A percentile compares a stretch with the other conserved stretches of the same genome.
These are phyloP conservation scores for Gaertneriomyces sp. DNA, from an alignment of 192 early-diverging fungal genomes.

Conservation along the genomic window DNA sequence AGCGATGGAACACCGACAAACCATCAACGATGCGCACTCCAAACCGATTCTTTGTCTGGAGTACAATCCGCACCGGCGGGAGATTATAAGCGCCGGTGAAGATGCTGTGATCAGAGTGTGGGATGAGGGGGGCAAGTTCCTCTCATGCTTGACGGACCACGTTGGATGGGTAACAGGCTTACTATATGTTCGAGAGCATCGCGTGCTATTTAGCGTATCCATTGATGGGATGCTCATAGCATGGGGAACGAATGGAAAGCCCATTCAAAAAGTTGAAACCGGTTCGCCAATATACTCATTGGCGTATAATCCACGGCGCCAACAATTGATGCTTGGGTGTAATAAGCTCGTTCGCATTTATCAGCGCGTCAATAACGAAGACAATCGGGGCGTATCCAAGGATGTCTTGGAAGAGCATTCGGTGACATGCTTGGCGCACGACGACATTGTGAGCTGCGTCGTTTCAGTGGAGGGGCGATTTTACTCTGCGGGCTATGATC, in stretches of 20 bases:
- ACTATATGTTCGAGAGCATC: constrained; percentile 54
- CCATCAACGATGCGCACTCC: constrained; percentile 48
- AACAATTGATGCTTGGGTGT: constrained; percentile 54
- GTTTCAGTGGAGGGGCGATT: constrained; percentile 55
- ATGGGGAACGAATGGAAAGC: constrained; percentile 51
- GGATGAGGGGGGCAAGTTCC: constrained; percentile 56
- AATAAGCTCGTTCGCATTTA: constrained; percentile 56
- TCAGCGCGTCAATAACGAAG: constrained; percentile 44
- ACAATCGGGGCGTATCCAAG: constrained; percentile 28
- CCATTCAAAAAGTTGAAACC: constrained; percentile 56
- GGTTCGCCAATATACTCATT: constrained; percentile 54
- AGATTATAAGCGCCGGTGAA: constrained; percentile 55
- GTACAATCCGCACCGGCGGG: constrained; percentile 50
- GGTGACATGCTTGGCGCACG: constrained; percentile 44
- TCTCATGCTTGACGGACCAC: constrained; percentile 41
- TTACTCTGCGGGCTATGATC: constrained; percentile 61
- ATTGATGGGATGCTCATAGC: constrained; percentile 55
- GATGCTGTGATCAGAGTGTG: constrained; percentile 51
- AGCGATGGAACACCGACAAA: constrained; percentile 50
- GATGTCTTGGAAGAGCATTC: constrained; percentile 45
- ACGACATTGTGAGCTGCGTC: constrained; percentile 55
- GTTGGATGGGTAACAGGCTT: constrained; percentile 53
- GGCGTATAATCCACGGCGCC: constrained; percentile 53
- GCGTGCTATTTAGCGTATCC: constrained; percentile 51
- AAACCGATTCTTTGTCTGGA: constrained; percentile 52